Percentiles rank a stretch among this genome's conserved stretches.
phyloP scores from a whole-genome alignment of 768 basidiomycete genomes.

The Mycena metata region DNA sequence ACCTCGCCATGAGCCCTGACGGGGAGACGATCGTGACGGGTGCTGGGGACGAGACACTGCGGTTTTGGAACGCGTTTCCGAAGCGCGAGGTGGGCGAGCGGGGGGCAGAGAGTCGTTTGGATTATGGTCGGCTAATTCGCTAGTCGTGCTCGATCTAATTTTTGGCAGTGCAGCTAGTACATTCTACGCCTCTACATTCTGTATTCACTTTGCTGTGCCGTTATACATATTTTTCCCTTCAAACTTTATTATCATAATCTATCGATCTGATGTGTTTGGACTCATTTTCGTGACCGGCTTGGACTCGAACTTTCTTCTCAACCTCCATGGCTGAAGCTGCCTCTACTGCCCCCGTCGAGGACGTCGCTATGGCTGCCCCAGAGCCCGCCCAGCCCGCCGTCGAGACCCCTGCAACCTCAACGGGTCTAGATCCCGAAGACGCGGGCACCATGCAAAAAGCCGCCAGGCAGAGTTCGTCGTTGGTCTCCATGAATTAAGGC shows the following conservation, averaged over 20 bases:
- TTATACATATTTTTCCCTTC: conserved; percentile 23
- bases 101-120: conserved; percentile 59
- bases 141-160: conserved; percentile 44
- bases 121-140: conserved; percentile 68
- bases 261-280: no score
- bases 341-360: conserved; percentile 7
- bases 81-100: conserved; percentile 65
- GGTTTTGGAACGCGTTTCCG: conserved; percentile 99
- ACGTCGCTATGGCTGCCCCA: conserved; percentile 24
- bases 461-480: conserved; percentile 65
- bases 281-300: conserved; percentile 19
- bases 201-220: conserved; percentile 26
- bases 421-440: conserved; percentile 43
- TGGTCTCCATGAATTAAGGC: neutral
- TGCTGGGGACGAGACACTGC: conserved; percentile 95
- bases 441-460: conserved; percentile 62
- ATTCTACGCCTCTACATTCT: conserved; percentile 21
- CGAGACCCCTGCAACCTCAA: neutral
- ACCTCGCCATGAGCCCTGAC: conserved; percentile 97
- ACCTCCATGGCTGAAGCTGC: conserved; percentile 28
- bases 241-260: no score
- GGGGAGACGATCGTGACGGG: conserved; percentile 99
- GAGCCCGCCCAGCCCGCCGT: neutral
- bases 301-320: neutral
- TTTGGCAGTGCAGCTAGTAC: conserved; percentile 30